Conservation (phyloP, 768 basidiomycete species). For the Termitomyces sp. region DNA sequence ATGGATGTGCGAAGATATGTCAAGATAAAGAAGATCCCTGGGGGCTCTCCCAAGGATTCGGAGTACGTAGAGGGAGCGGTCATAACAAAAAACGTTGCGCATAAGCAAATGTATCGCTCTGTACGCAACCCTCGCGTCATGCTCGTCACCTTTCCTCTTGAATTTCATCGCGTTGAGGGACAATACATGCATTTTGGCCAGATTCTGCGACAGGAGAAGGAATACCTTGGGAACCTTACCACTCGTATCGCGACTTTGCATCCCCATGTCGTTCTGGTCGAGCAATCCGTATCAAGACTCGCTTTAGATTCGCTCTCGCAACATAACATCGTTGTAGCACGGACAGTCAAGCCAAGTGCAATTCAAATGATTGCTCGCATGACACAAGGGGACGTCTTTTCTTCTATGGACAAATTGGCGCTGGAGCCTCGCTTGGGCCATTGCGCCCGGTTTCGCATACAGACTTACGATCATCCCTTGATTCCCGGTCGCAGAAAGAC, state of each 20-base stretch:
- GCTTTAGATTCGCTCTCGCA: conserved; percentile 83
- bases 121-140: conserved; percentile 88
- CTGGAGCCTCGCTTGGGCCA: conserved; percentile 86
- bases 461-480: conserved; percentile 90
- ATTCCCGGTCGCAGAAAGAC: conserved; percentile 96
- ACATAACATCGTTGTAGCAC: conserved; percentile 84
- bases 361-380: conserved; percentile 87
- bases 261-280: conserved; percentile 89
- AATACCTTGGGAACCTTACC: conserved; percentile 84
- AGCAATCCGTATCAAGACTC: conserved; percentile 85
- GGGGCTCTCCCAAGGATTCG: conserved; percentile 85
- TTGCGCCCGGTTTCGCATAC: conserved; percentile 78
- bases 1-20: conserved; percentile 95
- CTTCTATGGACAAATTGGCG: conserved; percentile 91
- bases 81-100: conserved; percentile 96
- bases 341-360: conserved; percentile 83
- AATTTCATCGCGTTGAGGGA: conserved; percentile 88
- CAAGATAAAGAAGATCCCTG: conserved; percentile 98
- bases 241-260: conserved; percentile 85
- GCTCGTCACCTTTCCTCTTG: conserved; percentile 92
- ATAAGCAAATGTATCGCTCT: conserved; percentile 86
- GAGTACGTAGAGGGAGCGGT: conserved; percentile 97
- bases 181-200: conserved; percentile 93
- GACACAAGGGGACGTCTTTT: conserved; percentile 92
- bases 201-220: conserved; percentile 87